These are phyloP conservation scores for Eucalyptus polyanthemos DNA, from an alignment of 345 rosid genomes.

Conservation along the genomic window DNA sequence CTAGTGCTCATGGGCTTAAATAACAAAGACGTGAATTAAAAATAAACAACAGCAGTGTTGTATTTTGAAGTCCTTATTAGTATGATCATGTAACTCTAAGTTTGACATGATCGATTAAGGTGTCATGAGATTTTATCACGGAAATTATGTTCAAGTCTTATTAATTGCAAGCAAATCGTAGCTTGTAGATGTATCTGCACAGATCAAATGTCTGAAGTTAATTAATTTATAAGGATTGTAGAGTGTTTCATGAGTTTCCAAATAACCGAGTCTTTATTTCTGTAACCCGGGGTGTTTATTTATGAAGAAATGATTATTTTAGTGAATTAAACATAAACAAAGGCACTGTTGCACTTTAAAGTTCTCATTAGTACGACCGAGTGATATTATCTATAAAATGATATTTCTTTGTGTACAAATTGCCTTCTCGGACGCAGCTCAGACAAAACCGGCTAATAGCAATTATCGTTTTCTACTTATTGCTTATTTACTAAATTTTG, in stretches of 20 bases:
- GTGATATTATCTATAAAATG: neutral
- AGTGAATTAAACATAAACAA: neutral
- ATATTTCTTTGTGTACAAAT: neutral
- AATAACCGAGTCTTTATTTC: neutral
- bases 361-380: neutral
- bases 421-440: neutral
- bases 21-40: neutral
- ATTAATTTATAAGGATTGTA: neutral
- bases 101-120: neutral
- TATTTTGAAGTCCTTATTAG: neutral
- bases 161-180: neutral
- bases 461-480: neutral
- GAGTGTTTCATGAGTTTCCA: neutral
- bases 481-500: neutral
- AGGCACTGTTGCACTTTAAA: neutral
- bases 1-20: neutral
- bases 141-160: neutral
- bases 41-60: neutral
- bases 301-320: neutral
- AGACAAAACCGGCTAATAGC: neutral
- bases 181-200: neutral
- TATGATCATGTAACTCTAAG: neutral
- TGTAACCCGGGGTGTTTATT: fast-evolving
- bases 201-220: neutral
- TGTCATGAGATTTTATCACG: neutral